A percentile compares a stretch with the other conserved stretches of the same genome.
Evolutionary conservation across 768 basidiomycete genomes (phyloP).

Genomic region (Phanerochaete carnosa): DNA sequence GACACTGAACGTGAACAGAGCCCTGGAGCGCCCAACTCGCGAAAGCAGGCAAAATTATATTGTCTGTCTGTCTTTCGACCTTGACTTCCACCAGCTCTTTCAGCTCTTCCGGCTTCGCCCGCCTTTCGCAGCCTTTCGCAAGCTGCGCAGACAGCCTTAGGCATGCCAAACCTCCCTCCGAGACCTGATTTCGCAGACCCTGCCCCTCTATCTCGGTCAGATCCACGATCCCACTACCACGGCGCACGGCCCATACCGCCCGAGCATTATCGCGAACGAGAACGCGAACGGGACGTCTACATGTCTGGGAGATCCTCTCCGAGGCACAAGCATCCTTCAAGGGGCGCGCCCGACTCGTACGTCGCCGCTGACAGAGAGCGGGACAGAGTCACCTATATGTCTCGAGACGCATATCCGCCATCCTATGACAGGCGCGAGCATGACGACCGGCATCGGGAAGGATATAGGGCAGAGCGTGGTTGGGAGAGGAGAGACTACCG

Average conservation of each 20-base stretch:
- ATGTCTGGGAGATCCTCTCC: conserved; percentile 18
- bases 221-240: conserved; percentile 18
- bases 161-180: conserved; percentile 30
- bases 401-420: conserved; percentile 5
- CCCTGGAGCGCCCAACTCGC: neutral
- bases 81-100: neutral
- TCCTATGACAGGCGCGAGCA: conserved; percentile 20
- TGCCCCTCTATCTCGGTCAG: conserved; percentile 16
- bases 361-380: conserved; percentile 11
- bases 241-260: conserved; percentile 16
- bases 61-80: neutral
- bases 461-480: conserved; percentile 14
- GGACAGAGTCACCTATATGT: neutral
- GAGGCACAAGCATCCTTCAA: conserved; percentile 14
- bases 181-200: conserved; percentile 29
- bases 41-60: neutral
- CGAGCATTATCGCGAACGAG: neutral
- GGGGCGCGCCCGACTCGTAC: conserved; percentile 16
- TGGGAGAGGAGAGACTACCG: conserved; percentile 18
- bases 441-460: conserved; percentile 7
- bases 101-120: no score
- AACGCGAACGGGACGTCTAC: conserved; percentile 18
- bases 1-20: neutral
- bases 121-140: no score
- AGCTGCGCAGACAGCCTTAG: neutral